These are phyloP conservation scores for Penicillium parvum DNA, from an alignment of 495 filamentous ascomycete genomes.

Conservation along the genomic window DNA sequence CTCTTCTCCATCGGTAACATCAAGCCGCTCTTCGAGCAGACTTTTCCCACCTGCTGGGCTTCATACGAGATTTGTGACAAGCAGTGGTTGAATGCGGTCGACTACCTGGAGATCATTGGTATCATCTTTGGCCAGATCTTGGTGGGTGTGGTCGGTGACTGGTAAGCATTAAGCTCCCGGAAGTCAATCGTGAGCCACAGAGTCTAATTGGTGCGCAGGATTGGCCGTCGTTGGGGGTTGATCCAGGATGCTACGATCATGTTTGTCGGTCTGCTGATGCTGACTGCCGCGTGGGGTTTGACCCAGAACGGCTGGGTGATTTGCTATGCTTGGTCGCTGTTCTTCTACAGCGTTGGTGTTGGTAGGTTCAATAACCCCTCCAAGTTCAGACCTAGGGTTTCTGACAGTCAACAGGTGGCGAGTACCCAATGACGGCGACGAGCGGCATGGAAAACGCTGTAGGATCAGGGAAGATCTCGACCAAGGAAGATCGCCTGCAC, in stretches of 20 bases:
- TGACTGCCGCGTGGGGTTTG: slow-evolving; percentile 79
- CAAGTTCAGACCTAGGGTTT: neutral
- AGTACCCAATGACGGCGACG: slow-evolving; percentile 95
- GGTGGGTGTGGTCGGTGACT: slow-evolving; percentile 62
- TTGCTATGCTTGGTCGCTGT: slow-evolving; percentile 85
- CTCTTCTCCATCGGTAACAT: slow-evolving; percentile 93
- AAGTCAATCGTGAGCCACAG: neutral
- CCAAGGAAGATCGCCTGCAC: slow-evolving; percentile 84
- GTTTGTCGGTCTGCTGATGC: slow-evolving; percentile 82
- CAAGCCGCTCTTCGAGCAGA: slow-evolving; percentile 64
- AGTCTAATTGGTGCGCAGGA: slow-evolving; percentile 35
- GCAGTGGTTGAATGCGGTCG: slow-evolving; percentile 71
- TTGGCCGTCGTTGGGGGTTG: slow-evolving; percentile 85
- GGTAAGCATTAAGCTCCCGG: slow-evolving; percentile 33
- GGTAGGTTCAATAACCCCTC: slow-evolving; percentile 39
- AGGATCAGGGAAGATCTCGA: slow-evolving; percentile 77
- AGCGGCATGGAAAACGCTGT: slow-evolving; percentile 90
- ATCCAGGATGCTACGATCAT: slow-evolving; percentile 93
- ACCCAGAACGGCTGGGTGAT: slow-evolving; percentile 86
- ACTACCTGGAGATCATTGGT: slow-evolving; percentile 81
- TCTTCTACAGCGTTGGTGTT: slow-evolving; percentile 87
- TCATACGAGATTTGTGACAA: slow-evolving; percentile 57
- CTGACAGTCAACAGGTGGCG: slow-evolving; percentile 47
- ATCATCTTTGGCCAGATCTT: slow-evolving; percentile 83
- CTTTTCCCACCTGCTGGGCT: slow-evolving; percentile 73